Base-by-base conservation (phyloP, 805 yeast species). In the Candida patagonica region DNA sequence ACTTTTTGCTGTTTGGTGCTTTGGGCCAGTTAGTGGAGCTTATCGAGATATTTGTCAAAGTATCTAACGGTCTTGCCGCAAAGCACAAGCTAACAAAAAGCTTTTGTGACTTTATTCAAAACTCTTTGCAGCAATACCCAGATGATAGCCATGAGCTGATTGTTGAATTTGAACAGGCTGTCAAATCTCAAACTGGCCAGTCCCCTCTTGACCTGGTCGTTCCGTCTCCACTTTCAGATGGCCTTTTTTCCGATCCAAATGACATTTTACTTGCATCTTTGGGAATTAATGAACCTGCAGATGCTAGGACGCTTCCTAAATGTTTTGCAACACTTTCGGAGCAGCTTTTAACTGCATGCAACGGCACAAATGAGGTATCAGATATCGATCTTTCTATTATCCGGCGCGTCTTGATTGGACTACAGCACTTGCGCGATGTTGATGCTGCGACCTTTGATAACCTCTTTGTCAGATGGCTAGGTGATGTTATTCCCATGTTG, bases 181-280 rank as follows among this genome's bases (percentile, higher is more conserved):
- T 53, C 10, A 41, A 40, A 29, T 39, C 45, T 22, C 34, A 51
- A 13, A 21, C 29, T 13, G 40, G 38, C 26, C 45, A 42, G 38
- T 32, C 46, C 10, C 48, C 44, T 26, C 51, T 19, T 6, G 48
- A 50, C 23, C 42, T 43, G 22, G 32, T 47, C n/a, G 45, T 47
- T 6, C 43, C 51, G 16, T 52, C 56, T 4, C 57, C 57, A 2
- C 41, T 53, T 34, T 51, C 55, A 2, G 57, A 53, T n/a, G 40
- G 39, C 15, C 26, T 27, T 9, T 21, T n/a, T 6, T 12, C 19
- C 13, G 40, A 24, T 6, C 6, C 17, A 17, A 16, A 16, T 21
- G 39, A 42, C n/a, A 31, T 26, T n/a, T 5, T 38, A 29, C 15
- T 40, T 21, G 15, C 25, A 25, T 33, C 35, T 21, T 27, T 30